A percentile compares a stretch with the other conserved stretches of the same genome.
Conservation (phyloP, 371 early-diverging fungal genomes). For the Rhizomucor pusillus region DNA sequence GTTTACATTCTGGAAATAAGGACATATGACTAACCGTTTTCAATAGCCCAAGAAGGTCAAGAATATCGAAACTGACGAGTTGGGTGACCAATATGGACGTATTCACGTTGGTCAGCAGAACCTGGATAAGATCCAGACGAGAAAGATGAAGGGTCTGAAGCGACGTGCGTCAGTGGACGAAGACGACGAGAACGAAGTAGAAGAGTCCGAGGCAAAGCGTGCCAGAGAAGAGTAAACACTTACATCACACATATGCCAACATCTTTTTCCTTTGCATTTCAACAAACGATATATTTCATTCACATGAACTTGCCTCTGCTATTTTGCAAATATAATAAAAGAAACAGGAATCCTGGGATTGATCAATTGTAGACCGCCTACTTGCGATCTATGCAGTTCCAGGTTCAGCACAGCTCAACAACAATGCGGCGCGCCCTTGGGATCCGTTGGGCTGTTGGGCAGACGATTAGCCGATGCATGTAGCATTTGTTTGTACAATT, state of each 20-base stretch:
- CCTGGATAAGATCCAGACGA: slow-evolving; percentile 87
- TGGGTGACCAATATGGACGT: slow-evolving; percentile 91
- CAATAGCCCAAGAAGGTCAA: slow-evolving; percentile 83
- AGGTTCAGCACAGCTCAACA: no score
- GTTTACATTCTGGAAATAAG: no score
- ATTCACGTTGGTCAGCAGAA: slow-evolving; percentile 93
- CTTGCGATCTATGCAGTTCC: no score
- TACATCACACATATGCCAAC: neutral
- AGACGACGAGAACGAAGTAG: slow-evolving; percentile 16
- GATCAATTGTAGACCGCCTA: no score
- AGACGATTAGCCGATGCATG: no score
- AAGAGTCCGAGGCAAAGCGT: slow-evolving; percentile 9
- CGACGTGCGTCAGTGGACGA: slow-evolving; percentile 50
- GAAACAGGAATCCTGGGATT: no score
- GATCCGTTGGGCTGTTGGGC: no score
- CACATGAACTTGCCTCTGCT: no score
- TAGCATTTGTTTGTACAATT: no score
- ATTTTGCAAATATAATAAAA: no score
- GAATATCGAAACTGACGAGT: slow-evolving; percentile 84
- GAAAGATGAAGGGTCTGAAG: slow-evolving; percentile 98
- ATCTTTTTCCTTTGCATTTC: slow-evolving; percentile 1
- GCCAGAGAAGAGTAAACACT: neutral
- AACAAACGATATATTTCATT: neutral
- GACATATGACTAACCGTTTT: no score
- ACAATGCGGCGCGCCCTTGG: no score